Conservation (phyloP, 2,329 filamentous ascomycete species). For the Neonectria hederae region DNA sequence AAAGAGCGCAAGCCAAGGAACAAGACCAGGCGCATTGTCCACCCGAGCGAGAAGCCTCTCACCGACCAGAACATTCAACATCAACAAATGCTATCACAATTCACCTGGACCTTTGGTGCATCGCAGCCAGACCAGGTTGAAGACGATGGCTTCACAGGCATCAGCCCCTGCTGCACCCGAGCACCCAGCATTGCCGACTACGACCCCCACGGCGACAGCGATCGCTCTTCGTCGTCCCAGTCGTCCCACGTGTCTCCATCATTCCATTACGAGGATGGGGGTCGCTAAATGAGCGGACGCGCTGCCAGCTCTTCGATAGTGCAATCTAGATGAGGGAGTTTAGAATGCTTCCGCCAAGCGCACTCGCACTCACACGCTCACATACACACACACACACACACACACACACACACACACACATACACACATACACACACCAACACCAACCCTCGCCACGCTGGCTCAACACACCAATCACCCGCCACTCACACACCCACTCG, state of each 20-base stretch:
- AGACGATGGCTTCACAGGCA: slow-evolving; percentile 46
- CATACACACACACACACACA: not conserved
- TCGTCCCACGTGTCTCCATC: slow-evolving; percentile 23
- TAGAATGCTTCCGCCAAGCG: slow-evolving; percentile 9
- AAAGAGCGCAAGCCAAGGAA: slow-evolving; percentile 46
- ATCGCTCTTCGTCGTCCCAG: slow-evolving; percentile 32
- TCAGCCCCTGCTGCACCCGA: slow-evolving; percentile 58
- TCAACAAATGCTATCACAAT: slow-evolving; percentile 57
- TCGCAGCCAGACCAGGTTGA: slow-evolving; percentile 47
- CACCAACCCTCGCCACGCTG: slow-evolving; percentile 17
- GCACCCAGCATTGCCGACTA: slow-evolving; percentile 48
- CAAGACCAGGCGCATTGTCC: slow-evolving; percentile 42
- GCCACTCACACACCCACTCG: slow-evolving; percentile 9
- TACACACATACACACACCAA: not conserved
- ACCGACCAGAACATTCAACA: slow-evolving; percentile 57
- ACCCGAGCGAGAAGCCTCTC: slow-evolving; percentile 57
- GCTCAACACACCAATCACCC: slow-evolving; percentile 13
- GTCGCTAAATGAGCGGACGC: slow-evolving; percentile 9
- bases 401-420: not conserved
- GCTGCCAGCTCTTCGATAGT: slow-evolving; percentile 1
- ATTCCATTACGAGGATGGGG: slow-evolving; percentile 10
- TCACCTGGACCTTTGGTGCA: slow-evolving; percentile 58
- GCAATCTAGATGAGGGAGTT: slow-evolving; percentile 9
- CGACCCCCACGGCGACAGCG: slow-evolving; percentile 37
- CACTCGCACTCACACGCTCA: not conserved